A percentile compares a stretch with the other conserved stretches of the same genome.
Conservation (phyloP, 148 eudicot species). For the Amaranthus hypochondriacus region DNA sequence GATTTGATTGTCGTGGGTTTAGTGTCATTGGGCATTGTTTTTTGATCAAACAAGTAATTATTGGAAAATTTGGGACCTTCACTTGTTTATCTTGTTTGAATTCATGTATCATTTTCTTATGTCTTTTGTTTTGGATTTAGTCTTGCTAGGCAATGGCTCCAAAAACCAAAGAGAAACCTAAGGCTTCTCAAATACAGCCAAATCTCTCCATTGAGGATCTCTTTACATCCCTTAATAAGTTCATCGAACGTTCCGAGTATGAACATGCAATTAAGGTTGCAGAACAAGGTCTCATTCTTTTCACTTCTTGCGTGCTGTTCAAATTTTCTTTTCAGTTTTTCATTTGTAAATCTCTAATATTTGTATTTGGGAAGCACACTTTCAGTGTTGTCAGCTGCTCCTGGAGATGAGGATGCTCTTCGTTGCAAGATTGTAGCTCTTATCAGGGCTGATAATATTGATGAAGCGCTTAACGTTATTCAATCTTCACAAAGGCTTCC, state of each 20-base stretch:
- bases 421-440: constrained; percentile 76
- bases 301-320: background rate
- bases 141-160: constrained; percentile 49
- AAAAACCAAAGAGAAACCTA: constrained; percentile 50
- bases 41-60: too few species aligned
- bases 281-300: constrained; percentile 46
- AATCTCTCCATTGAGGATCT: constrained; percentile 57
- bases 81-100: too few species aligned
- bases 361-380: background rate
- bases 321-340: background rate
- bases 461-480: constrained; percentile 54
- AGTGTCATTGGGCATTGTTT: too few species aligned
- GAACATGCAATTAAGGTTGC: constrained; percentile 50
- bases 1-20: too few species aligned
- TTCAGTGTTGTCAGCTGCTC: constrained; percentile 60
- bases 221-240: constrained; percentile 60
- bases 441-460: constrained; percentile 56
- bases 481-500: constrained; percentile 43
- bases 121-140: background rate
- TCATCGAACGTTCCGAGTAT: constrained; percentile 41
- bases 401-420: constrained; percentile 85
- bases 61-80: too few species aligned
- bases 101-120: too few species aligned
- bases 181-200: constrained; percentile 37
- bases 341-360: background rate